Evolutionary conservation across 345 rosid species (phyloP), one percentile per base, ranked within the genome.

Genomic region (Clausena lansium): DNA sequence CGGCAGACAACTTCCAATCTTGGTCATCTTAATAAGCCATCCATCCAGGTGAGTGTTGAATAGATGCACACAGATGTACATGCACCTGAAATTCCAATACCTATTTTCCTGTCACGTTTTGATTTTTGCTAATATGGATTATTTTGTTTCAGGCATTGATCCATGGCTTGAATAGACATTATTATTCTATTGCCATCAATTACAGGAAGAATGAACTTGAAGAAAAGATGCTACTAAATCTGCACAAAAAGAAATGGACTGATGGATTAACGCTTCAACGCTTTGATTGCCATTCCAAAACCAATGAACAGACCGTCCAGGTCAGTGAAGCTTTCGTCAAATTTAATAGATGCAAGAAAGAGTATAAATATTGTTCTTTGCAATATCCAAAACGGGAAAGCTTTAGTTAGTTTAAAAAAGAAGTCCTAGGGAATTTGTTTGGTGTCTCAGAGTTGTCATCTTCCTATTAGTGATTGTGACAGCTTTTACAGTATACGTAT

Each of bases 231-330:
- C 87, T 95, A 61, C 91, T 95, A 55, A 93, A 95, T 88, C 92
- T 95, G 77, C 99, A 95, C 89, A 95, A 95, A 86, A 97, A 97
- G 95, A 97, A 97, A 78, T 97, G 99, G 99, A 97, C 98, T 5
- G 99, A 94, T 87, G 98, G 98, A 20, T 83, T 96, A 83, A 94
- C 97, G 3, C 97, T 96, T n/a, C 77, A 85, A 62, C 89, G 89
- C 63, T 94, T 94, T 78, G 99, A 96, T 84, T 82, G 88, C 6
- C 98, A 94, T 85, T 96, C 98, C 58, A 92, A 93, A 84, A 97
- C 95, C 79, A 94, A 94, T 59, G 97, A 92, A 77, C 97, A 90
- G 82, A 94, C 97, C 3, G 97, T 96, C 79, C 99, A 96, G 97
- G 98, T 92, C 79, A 71, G 83, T 67, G 65, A 19, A 64, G 63